Base-by-base conservation (phyloP, 2,329 filamentous ascomycete species). In the Hymenoscyphus fructigenus region DNA sequence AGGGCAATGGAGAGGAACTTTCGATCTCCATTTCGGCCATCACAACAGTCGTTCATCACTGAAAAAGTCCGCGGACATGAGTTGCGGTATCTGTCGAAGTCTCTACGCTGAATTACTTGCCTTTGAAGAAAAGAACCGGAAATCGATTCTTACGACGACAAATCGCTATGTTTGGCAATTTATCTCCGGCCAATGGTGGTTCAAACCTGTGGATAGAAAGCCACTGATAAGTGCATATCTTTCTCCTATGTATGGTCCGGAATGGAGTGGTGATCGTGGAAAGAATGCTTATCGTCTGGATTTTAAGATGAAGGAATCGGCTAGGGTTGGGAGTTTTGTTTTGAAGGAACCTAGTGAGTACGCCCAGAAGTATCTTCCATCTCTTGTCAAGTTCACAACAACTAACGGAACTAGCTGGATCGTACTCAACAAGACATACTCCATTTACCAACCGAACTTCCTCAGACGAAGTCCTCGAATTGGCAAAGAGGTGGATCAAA, bases 281-380 rank as follows among this genome's bases (percentile, higher is more conserved):
- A 47, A n/a, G 12, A 44, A 44, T 57, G 23, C 41, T 38, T 63
- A 59, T 36, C 61, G 61, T 55, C 57, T 63, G 12, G 62, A 63
- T 20, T 63, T 63, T 32, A 63, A 47, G 32, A 15, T 57, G 20
- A 53, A 60, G 2, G 32, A 56, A 26, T 38, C 17, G 20, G 26
- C 23, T 23, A 10, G n/a, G 28, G 26, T 63, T 10, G 61, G 61
- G 23, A 63, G 53, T 10, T 59, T 63, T 34, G 28, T 63, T 23
- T 41, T 63, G 5, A 53, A 57, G 41, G n/a, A 32, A 41, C n/a
- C 36, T 6, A 23, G 44, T 47, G 1, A 41, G n/a, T n/a, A n/a
- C n/a, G n/a, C n/a, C n/a, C n/a, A n/a, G n/a, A n/a, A n/a, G n/a
- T n/a, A n/a, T n/a, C n/a, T n/a, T n/a, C n/a, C n/a, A n/a, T n/a